These are phyloP conservation scores for Coccinonectria pachysandricola DNA, from an alignment of 2,329 filamentous ascomycete genomes.

Conservation along the genomic window DNA sequence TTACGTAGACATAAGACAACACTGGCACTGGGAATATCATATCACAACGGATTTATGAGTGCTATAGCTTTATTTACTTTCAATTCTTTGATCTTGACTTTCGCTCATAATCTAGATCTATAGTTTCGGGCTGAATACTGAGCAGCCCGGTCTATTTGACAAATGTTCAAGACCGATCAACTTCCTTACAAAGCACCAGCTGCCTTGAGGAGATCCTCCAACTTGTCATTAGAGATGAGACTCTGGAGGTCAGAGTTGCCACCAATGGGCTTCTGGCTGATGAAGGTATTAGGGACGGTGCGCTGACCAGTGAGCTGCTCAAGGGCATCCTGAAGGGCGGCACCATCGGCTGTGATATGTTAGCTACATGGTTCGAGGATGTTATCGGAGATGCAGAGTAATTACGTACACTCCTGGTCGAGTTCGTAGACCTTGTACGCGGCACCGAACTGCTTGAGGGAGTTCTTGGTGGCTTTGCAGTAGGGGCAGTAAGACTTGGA, in stretches of 20 bases:
- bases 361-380: slow-evolving; percentile 9
- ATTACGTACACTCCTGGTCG: slow-evolving; percentile 66
- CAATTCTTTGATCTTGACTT: slow-evolving; percentile 1
- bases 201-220: slow-evolving; percentile 30
- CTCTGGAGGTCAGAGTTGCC: slow-evolving; percentile 79
- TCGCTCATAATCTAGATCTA: slow-evolving; percentile 6
- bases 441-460: slow-evolving; percentile 59
- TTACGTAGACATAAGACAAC: too few relatives aligned
- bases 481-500: slow-evolving; percentile 96
- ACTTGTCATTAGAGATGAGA: slow-evolving; percentile 38
- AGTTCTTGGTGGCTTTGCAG: slow-evolving; percentile 69
- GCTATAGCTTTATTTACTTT: too few relatives aligned
- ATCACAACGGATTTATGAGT: too few relatives aligned
- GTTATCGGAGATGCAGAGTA: background rate
- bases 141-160: slow-evolving; percentile 8
- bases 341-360: slow-evolving; percentile 59
- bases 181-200: slow-evolving; percentile 32
- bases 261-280: slow-evolving; percentile 81
- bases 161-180: slow-evolving; percentile 2
- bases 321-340: slow-evolving; percentile 74
- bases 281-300: slow-evolving; percentile 94
- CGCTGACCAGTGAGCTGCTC: slow-evolving; percentile 69
- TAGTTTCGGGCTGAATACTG: slow-evolving; percentile 13
- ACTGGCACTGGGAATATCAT: too few relatives aligned
- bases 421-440: slow-evolving; percentile 72